These are phyloP conservation scores for Scutellaria galericulata DNA, from an alignment of 257 asterid genomes.

Conservation along the genomic window DNA sequence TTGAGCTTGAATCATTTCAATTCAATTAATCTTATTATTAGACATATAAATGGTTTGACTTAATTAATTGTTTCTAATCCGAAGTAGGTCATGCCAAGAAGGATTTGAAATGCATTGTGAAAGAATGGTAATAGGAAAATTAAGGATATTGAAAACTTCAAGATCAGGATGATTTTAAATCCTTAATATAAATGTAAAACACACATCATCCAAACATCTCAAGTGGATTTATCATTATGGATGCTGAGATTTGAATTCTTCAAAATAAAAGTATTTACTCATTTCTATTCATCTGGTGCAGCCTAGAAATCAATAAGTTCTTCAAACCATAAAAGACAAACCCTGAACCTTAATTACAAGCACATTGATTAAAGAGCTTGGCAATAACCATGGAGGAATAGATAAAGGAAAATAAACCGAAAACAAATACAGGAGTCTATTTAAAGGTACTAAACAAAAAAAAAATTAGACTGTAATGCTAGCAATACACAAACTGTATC, in stretches of 20 bases:
- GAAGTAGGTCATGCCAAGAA: neutral
- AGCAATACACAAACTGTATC: neutral
- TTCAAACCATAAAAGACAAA: neutral
- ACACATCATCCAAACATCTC: neutral
- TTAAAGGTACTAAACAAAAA: neutral
- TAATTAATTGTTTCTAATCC: neutral
- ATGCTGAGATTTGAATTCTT: neutral
- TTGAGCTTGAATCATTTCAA: neutral
- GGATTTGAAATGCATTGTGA: neutral
- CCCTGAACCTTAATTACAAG: neutral
- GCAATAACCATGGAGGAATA: neutral
- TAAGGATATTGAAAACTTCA: neutral
- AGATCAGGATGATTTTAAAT: neutral
- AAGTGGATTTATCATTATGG: neutral
- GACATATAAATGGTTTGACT: conserved; percentile 11
- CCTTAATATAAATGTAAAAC: neutral
- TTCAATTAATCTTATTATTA: neutral
- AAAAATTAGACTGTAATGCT: neutral
- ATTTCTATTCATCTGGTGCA: neutral
- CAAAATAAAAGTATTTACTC: neutral
- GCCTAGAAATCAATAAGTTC: neutral
- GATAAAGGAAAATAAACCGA: neutral
- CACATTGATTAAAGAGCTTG: neutral
- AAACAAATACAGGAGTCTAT: neutral
- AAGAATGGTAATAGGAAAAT: neutral